These are phyloP conservation scores for Picea abies DNA, from an alignment of 83 land plant genomes.

Conservation along the genomic window DNA sequence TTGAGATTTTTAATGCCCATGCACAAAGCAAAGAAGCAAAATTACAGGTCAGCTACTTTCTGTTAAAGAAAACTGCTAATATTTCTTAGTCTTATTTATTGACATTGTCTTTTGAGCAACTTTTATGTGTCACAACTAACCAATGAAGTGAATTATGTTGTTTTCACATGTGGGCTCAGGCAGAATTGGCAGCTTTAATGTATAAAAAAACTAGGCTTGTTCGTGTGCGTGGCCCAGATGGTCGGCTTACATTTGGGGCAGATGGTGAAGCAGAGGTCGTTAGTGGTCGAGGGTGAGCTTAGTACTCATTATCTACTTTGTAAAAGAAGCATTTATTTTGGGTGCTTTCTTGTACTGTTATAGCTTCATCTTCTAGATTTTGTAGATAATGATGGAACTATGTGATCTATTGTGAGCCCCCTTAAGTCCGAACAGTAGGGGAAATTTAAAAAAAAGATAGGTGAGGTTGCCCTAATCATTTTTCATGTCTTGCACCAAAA, in stretches of 20 bases:
- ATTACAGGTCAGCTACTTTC: slow-evolving; percentile 62
- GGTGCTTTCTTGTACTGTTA: neutral
- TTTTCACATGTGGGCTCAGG: slow-evolving; percentile 33
- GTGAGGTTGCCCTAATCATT: neutral
- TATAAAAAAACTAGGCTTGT: slow-evolving; percentile 86
- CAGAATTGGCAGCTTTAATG: slow-evolving; percentile 92
- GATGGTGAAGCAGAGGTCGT: slow-evolving; percentile 91
- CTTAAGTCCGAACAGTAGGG: neutral
- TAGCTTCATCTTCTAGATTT: neutral
- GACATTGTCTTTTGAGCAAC: neutral
- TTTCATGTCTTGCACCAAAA: neutral
- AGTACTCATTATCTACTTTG: neutral
- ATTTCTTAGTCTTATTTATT: neutral
- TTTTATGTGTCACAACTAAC: neutral
- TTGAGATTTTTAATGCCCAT: slow-evolving; percentile 98
- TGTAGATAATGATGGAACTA: neutral
- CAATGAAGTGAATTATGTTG: neutral
- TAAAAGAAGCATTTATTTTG: neutral
- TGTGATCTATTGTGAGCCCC: neutral
- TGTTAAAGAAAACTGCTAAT: neutral
- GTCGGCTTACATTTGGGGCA: slow-evolving; percentile 82
- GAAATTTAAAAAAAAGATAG: neutral
- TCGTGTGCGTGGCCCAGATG: slow-evolving; percentile 76
- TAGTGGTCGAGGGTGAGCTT: slow-evolving; percentile 90
- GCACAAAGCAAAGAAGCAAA: slow-evolving; percentile 96